phyloP scores from a whole-genome alignment of 2,329 filamentous ascomycete species.

The Chaetomium sp. region DNA sequence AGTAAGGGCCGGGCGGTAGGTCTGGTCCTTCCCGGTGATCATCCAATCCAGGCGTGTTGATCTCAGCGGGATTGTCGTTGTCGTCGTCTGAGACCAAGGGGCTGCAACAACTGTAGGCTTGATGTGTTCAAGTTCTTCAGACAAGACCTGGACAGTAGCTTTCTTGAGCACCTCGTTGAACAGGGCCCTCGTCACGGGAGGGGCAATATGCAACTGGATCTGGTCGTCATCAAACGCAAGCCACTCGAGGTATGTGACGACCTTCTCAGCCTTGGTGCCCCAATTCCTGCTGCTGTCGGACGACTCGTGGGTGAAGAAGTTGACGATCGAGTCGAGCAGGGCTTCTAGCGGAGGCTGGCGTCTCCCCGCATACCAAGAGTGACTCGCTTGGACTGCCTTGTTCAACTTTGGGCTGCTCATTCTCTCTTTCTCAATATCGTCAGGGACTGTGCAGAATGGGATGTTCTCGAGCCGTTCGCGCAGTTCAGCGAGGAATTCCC shows the following conservation, averaged over 20 bases:
- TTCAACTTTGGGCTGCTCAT: too few species aligned
- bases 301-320: slow-evolving; percentile 46
- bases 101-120: slow-evolving; percentile 14
- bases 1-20: slow-evolving; percentile 10
- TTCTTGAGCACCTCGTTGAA: slow-evolving; percentile 30
- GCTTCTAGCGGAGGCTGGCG: slow-evolving; percentile 29
- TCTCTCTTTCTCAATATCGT: too few species aligned
- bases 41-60: slow-evolving; percentile 25
- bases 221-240: slow-evolving; percentile 24
- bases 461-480: too few species aligned
- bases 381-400: too few species aligned
- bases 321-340: slow-evolving; percentile 30
- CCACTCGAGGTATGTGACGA: slow-evolving; percentile 35
- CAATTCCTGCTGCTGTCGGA: slow-evolving; percentile 36
- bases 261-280: slow-evolving; percentile 31
- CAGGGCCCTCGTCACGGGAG: slow-evolving; percentile 19
- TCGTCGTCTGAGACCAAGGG: slow-evolving; percentile 22
- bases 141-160: slow-evolving; percentile 31
- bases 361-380: slow-evolving; percentile 16
- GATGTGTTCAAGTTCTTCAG: slow-evolving; percentile 31
- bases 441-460: too few species aligned
- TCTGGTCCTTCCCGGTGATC: not conserved
- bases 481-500: too few species aligned
- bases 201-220: slow-evolving; percentile 23
- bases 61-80: slow-evolving; percentile 23